A percentile compares a stretch with the other conserved stretches of the same genome.
Conservation (phyloP, 345 rosid species). For the Stellera chamaejasme region DNA sequence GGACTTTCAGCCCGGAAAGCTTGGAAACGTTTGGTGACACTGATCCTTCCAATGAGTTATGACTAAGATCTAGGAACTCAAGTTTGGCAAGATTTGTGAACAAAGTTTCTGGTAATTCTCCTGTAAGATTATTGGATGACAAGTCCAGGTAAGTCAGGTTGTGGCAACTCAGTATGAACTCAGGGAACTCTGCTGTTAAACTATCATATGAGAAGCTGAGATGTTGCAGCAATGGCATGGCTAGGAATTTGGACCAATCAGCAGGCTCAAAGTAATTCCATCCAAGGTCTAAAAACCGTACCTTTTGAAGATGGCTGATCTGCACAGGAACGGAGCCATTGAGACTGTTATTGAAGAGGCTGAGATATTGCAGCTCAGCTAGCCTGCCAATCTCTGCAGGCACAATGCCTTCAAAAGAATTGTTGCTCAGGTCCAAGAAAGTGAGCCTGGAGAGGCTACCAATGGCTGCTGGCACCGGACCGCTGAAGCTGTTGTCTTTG, state of each 20-base stretch:
- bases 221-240: conserved; percentile 37
- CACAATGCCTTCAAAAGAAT: conserved; percentile 24
- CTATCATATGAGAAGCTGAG: conserved; percentile 31
- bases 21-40: conserved; percentile 35
- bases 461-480: conserved; percentile 25
- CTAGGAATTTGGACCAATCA: conserved; percentile 45
- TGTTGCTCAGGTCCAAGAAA: conserved; percentile 37
- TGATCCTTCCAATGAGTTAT: conserved; percentile 32
- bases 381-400: conserved; percentile 33
- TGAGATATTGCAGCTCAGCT: conserved; percentile 31
- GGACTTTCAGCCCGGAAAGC: conserved; percentile 39
- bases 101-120: conserved; percentile 34
- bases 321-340: conserved; percentile 36
- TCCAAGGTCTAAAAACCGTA: conserved; percentile 46
- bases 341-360: conserved; percentile 36
- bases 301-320: conserved; percentile 38
- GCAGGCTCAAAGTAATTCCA: conserved; percentile 38
- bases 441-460: conserved; percentile 29
- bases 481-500: conserved; percentile 21
- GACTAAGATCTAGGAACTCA: conserved; percentile 30
- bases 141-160: conserved; percentile 50
- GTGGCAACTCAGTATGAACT: conserved; percentile 27
- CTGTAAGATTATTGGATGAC: conserved; percentile 32
- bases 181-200: conserved; percentile 34
- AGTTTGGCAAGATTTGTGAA: conserved; percentile 38